Percentiles rank a stretch among this genome's conserved stretches.
Conservation (phyloP, 352 stramenopile genomes). For the Globisporangium camurandrum region DNA sequence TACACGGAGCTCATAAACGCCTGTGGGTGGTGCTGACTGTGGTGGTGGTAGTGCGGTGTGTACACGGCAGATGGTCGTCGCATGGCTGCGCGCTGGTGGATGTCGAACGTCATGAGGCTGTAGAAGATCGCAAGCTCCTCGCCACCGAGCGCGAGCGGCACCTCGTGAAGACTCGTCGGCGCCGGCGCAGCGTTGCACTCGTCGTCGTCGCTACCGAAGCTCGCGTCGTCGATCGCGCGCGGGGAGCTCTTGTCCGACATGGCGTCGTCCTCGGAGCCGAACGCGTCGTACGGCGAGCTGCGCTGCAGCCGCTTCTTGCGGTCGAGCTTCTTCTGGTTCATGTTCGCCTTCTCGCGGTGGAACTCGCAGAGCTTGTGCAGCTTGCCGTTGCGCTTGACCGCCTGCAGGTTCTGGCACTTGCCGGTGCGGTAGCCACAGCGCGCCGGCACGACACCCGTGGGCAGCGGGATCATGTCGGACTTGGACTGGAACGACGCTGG, state of each 20-base stretch:
- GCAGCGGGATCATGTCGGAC: slow-evolving; percentile 13
- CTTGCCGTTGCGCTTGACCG: slow-evolving; percentile 76
- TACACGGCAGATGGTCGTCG: slow-evolving; percentile 6
- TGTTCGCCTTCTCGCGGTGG: slow-evolving; percentile 75
- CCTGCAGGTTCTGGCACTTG: slow-evolving; percentile 76
- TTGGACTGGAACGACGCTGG: slow-evolving; percentile 8
- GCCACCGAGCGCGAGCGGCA: slow-evolving; percentile 41
- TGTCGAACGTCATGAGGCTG: slow-evolving; percentile 71
- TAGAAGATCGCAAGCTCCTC: slow-evolving; percentile 77
- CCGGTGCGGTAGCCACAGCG: slow-evolving; percentile 74
- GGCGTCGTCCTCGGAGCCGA: slow-evolving; percentile 33
- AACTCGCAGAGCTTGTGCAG: slow-evolving; percentile 83
- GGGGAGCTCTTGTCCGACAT: slow-evolving; percentile 29
- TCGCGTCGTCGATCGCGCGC: slow-evolving; percentile 39
- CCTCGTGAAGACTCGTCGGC: slow-evolving; percentile 59
- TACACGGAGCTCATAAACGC: slow-evolving; percentile 29
- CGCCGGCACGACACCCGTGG: slow-evolving; percentile 22
- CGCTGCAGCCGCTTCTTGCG: slow-evolving; percentile 76
- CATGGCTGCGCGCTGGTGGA: slow-evolving; percentile 16
- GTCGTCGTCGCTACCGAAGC: slow-evolving; percentile 7
- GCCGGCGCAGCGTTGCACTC: slow-evolving; percentile 11
- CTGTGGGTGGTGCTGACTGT: too few species aligned
- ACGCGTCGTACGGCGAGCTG: slow-evolving; percentile 28
- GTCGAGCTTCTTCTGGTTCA: slow-evolving; percentile 84
- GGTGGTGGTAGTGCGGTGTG: slow-evolving; percentile 3